Percentiles rank a stretch among this genome's conserved stretches.
These are phyloP conservation scores for Tetrapisispora phaffii DNA, from an alignment of 805 yeast genomes.

Conservation along the genomic window DNA sequence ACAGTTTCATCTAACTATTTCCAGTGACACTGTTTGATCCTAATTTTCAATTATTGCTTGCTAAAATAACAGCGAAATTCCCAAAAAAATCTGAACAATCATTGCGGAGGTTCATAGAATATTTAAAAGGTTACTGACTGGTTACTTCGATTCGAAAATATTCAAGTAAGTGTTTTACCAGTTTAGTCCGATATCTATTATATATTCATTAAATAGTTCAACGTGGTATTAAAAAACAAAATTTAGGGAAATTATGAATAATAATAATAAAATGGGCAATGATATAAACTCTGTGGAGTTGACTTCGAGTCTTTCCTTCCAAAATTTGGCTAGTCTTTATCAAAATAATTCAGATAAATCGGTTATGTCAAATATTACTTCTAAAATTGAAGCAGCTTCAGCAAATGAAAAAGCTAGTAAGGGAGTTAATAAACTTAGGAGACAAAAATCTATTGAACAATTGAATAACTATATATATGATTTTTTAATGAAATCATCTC, in stretches of 20 bases:
- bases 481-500: conserved; percentile 64
- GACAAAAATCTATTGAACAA: conserved; percentile 30
- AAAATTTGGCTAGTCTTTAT: not conserved
- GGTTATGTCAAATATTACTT: not conserved
- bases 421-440: not conserved
- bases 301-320: not conserved
- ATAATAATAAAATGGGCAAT: not conserved
- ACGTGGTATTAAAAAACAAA: too few species aligned
- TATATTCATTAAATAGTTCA: too few species aligned
- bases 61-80: too few species aligned
- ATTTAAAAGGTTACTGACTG: too few species aligned
- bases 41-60: too few species aligned
- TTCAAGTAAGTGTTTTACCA: too few species aligned
- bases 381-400: not conserved
- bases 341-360: not conserved
- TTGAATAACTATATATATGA: conserved; percentile 82
- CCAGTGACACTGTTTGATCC: too few species aligned
- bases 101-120: too few species aligned
- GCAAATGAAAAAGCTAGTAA: not conserved
- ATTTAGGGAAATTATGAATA: not conserved
- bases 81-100: too few species aligned
- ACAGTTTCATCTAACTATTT: too few species aligned
- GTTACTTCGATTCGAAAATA: too few species aligned
- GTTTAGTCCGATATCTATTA: too few species aligned
- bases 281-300: not conserved